phyloP scores from a whole-genome alignment of 176 grass and related monocot species.

The Avena sativa region DNA sequence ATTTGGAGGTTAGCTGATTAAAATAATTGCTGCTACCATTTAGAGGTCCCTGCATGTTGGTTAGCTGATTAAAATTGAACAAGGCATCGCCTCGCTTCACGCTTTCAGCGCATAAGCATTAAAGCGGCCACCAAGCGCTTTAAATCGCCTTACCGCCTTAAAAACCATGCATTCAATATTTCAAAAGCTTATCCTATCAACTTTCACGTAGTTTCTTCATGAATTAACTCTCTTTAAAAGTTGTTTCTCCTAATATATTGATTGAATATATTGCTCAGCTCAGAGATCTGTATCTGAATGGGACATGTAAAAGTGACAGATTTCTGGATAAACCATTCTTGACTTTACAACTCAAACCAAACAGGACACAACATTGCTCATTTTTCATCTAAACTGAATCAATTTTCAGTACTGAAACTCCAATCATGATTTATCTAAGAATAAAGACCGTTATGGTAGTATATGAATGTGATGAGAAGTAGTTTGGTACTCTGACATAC shows the following conservation, averaged over 20 bases:
- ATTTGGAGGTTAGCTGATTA: too few relatives aligned
- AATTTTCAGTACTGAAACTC: background rate
- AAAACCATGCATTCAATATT: background rate
- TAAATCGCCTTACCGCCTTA: too few relatives aligned
- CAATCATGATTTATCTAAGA: background rate
- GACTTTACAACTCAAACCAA: background rate
- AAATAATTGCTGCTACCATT: too few relatives aligned
- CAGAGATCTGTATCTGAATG: constrained; percentile 4
- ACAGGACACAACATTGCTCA: constrained; percentile 7
- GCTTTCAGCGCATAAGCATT: too few relatives aligned
- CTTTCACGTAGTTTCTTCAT: background rate
- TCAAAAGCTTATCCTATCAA: background rate
- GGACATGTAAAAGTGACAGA: background rate
- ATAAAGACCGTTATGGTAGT: background rate
- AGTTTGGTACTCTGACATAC: constrained; percentile 46
- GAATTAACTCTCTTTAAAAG: constrained; percentile 23
- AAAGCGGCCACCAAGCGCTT: too few relatives aligned
- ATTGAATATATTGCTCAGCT: background rate
- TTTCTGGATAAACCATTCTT: background rate
- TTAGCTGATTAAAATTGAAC: too few relatives aligned
- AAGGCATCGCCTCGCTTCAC: too few relatives aligned
- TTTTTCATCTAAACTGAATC: background rate
- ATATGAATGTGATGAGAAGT: background rate
- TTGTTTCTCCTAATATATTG: background rate
- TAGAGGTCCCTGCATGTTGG: too few relatives aligned